Percentiles rank a stretch among this genome's conserved stretches.
These are phyloP conservation scores for Cardamine chenopodiifolia DNA, from an alignment of 345 rosid genomes.

Conservation along the genomic window DNA sequence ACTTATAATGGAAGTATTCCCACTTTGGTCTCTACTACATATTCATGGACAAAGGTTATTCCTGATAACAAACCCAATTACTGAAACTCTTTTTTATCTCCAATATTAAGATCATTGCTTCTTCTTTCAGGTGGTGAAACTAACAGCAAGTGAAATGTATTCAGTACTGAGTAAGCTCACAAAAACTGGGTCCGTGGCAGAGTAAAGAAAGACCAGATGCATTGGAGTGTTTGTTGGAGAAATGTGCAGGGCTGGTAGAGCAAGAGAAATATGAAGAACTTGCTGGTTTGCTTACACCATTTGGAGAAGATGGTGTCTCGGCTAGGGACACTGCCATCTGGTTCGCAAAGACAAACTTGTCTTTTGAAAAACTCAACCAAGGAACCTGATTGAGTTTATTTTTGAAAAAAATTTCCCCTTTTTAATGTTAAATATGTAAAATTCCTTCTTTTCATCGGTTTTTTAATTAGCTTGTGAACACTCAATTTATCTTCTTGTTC, in stretches of 20 bases:
- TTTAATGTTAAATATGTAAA: conserved; percentile 31
- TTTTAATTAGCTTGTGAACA: conserved; percentile 22
- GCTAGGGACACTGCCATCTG: conserved; percentile 98
- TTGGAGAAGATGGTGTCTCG: conserved; percentile 87
- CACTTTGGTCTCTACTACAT: conserved; percentile 53
- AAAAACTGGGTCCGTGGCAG: conserved; percentile 56
- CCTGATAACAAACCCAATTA: conserved; percentile 4
- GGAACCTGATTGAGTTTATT: conserved; percentile 45
- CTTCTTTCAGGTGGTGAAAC: conserved; percentile 12
- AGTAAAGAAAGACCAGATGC: conserved; percentile 87
- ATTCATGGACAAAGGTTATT: conserved; percentile 77
- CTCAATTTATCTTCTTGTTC: neutral
- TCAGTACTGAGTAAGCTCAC: conserved; percentile 57
- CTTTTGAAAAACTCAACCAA: conserved; percentile 68
- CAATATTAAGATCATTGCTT: neutral
- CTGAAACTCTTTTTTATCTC: conserved; percentile 55
- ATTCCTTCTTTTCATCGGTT: conserved; percentile 9
- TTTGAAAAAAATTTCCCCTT: neutral
- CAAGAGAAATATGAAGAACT: conserved; percentile 88
- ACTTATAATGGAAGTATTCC: conserved; percentile 72
- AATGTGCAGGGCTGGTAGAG: conserved; percentile 85
- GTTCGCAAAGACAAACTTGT: conserved; percentile 92
- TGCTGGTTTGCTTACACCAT: conserved; percentile 84
- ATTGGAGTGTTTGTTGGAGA: conserved; percentile 85
- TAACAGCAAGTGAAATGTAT: conserved; percentile 54